Evolutionary conservation across 352 stramenopile genomes (phyloP).

Genomic region (Phytopythium kandeliae): DNA sequence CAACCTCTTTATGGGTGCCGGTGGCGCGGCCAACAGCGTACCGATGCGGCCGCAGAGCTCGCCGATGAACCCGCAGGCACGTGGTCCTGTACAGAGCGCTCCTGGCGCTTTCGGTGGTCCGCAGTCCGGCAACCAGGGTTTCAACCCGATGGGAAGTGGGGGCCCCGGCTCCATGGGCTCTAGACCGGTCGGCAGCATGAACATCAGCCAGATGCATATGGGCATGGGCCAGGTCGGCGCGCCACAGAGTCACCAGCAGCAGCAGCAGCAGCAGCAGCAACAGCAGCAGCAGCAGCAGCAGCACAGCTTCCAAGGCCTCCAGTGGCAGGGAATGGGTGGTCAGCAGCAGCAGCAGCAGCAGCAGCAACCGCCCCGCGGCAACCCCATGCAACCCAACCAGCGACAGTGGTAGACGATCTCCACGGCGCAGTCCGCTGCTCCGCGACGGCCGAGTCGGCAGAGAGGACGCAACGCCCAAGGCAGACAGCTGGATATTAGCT

Average conservation of each 20-base stretch:
- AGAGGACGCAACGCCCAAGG: background rate
- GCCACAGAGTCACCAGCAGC: conserved; percentile 34
- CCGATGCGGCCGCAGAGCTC: conserved; percentile 22
- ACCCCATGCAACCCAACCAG: conserved; percentile 45
- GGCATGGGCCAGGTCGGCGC: conserved; percentile 32
- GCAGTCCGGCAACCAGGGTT: conserved; percentile 18
- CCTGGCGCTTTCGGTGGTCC: conserved; percentile 15
- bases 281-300: conserved; percentile 33
- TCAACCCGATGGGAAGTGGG: conserved; percentile 34
- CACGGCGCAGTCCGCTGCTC: background rate
- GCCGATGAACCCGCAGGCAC: conserved; percentile 23
- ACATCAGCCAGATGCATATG: conserved; percentile 85
- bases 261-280: conserved; percentile 44
- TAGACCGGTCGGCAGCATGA: conserved; percentile 51
- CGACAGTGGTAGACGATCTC: conserved; percentile 35
- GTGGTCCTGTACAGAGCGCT: conserved; percentile 22
- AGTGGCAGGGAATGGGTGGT: conserved; percentile 80
- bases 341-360: conserved; percentile 40
- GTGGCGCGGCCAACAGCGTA: conserved; percentile 20
- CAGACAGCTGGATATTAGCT: background rate
- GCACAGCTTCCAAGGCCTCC: conserved; percentile 80
- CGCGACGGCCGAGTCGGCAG: background rate
- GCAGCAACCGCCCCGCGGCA: conserved; percentile 29
- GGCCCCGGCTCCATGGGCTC: conserved; percentile 35
- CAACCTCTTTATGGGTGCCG: conserved; percentile 54